Conservation (phyloP, 495 filamentous ascomycete genomes). For the Neurospora sp. region DNA sequence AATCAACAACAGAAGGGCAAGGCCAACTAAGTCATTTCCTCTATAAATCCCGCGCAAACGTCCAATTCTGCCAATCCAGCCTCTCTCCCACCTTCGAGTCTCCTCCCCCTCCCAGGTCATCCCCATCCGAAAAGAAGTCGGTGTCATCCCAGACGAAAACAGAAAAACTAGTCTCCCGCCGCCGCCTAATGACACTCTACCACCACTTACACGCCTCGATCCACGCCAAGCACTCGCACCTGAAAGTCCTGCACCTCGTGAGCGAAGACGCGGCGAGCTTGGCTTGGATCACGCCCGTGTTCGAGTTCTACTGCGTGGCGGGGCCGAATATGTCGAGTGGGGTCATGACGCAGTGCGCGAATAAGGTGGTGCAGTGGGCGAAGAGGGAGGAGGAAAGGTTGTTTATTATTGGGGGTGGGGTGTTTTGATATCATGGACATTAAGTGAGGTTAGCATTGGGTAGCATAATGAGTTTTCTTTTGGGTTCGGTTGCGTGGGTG, state of each 20-base stretch:
- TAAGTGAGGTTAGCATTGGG: background rate
- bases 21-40: conserved; percentile 83
- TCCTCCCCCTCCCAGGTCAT: background rate
- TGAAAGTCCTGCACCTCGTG: conserved; percentile 76
- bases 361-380: conserved; percentile 80
- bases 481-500: background rate
- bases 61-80: conserved; percentile 88
- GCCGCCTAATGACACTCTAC: conserved; percentile 77
- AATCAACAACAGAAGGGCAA: too few relatives aligned
- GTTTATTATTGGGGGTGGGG: conserved; percentile 91
- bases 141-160: background rate
- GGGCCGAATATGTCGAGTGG: conserved; percentile 65
- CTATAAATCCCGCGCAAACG: conserved; percentile 86
- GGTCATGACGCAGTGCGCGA: conserved; percentile 73
- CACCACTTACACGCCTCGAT: conserved; percentile 71
- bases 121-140: background rate
- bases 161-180: conserved; percentile 42
- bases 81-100: conserved; percentile 57
- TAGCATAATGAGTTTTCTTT: background rate
- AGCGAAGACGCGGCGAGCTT: conserved; percentile 63
- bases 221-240: conserved; percentile 68
- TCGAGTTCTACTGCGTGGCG: conserved; percentile 93
- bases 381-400: conserved; percentile 81
- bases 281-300: conserved; percentile 81
- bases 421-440: conserved; percentile 28